Percentiles rank a stretch among this genome's conserved stretches.
Conservation (phyloP, 2,329 filamentous ascomycete species). For the Epichloe coenophiala region DNA sequence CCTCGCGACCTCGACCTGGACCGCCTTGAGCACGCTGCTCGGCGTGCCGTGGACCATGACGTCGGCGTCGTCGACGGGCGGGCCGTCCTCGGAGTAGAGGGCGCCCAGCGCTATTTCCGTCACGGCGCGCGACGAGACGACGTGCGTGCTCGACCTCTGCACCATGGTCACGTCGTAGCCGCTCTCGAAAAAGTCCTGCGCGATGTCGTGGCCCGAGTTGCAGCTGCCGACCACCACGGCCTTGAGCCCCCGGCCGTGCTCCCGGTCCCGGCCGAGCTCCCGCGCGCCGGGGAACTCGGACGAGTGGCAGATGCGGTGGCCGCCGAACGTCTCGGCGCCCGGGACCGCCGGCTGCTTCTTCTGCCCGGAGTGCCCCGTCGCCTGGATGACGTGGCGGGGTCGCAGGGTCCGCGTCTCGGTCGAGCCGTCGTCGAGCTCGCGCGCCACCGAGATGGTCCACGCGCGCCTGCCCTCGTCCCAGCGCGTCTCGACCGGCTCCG, state of each 20-base stretch:
- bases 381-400: slow-evolving; percentile 51
- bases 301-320: slow-evolving; percentile 47
- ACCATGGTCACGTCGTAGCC: slow-evolving; percentile 57
- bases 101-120: slow-evolving; percentile 35
- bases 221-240: slow-evolving; percentile 54
- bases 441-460: slow-evolving; percentile 44
- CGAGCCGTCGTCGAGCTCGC: slow-evolving; percentile 29
- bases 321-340: slow-evolving; percentile 43
- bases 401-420: slow-evolving; percentile 39
- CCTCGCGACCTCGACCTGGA: slow-evolving; percentile 32
- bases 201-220: slow-evolving; percentile 57
- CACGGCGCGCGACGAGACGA: slow-evolving; percentile 43
- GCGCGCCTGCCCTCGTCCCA: slow-evolving; percentile 35
- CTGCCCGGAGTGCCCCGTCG: slow-evolving; percentile 56
- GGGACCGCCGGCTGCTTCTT: slow-evolving; percentile 45
- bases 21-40: slow-evolving; percentile 43
- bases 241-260: slow-evolving; percentile 27
- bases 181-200: slow-evolving; percentile 52
- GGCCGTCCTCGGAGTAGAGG: slow-evolving; percentile 36
- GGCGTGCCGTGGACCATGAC: slow-evolving; percentile 45
- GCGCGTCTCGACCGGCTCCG: slow-evolving; percentile 30
- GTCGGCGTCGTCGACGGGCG: slow-evolving; percentile 54
- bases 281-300: slow-evolving; percentile 43
- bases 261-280: slow-evolving; percentile 8
- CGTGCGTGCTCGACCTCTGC: slow-evolving; percentile 52